phyloP scores from a whole-genome alignment of 139 green algal genomes.

The Asterochloris erici region DNA sequence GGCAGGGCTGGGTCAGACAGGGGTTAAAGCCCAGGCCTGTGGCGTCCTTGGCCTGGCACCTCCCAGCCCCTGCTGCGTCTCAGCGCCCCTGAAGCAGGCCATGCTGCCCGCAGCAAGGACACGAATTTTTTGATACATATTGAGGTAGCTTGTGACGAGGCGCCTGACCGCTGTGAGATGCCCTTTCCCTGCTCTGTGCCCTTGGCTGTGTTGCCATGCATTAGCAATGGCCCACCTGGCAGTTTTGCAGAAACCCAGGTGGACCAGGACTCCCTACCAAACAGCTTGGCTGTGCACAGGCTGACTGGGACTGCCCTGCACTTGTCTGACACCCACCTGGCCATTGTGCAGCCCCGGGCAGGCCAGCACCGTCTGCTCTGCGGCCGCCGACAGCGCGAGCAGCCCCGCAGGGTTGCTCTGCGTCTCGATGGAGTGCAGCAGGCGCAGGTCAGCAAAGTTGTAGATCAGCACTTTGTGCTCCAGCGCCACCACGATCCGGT shows the following conservation, averaged over 20 bases:
- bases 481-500: constrained; percentile 91
- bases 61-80: no score
- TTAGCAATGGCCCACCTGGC: background rate
- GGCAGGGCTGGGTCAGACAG: no score
- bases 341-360: constrained; percentile 89
- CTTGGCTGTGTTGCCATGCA: background rate
- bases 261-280: background rate
- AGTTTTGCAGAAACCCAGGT: background rate
- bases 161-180: no score
- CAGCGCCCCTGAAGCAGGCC: no score
- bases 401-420: constrained; percentile 80
- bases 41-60: no score
- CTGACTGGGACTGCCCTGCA: background rate
- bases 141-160: no score
- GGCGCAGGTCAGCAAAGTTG: constrained; percentile 91
- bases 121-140: no score
- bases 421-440: constrained; percentile 92
- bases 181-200: no score
- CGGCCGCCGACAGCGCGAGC: constrained; percentile 71
- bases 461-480: constrained; percentile 95
- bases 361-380: constrained; percentile 83
- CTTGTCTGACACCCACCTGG: constrained; percentile 51
- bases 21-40: no score
- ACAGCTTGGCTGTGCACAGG: background rate
- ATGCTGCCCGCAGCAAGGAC: no score